Conservation (phyloP, 2,329 filamentous ascomycete genomes). For the Microdochium nivale region DNA sequence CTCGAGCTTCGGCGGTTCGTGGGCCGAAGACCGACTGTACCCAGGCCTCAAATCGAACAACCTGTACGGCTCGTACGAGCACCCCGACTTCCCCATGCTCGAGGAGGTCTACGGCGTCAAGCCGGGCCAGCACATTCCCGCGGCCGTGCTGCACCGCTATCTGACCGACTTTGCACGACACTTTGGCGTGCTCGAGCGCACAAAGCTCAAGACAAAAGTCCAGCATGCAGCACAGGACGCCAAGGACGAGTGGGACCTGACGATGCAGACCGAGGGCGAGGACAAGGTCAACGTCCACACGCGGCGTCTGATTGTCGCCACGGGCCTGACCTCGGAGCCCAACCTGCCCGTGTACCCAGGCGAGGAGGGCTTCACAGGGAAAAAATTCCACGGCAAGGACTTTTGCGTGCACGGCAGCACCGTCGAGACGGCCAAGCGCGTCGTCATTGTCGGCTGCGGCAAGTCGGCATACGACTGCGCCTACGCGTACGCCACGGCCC, state of each 20-base stretch:
- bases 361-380: conserved; percentile 37
- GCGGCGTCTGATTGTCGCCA: conserved; percentile 50
- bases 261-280: conserved; percentile 4
- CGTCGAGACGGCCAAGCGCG: conserved; percentile 24
- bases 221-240: conserved; percentile 31
- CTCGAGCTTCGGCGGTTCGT: conserved; percentile 29
- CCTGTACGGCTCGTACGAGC: conserved; percentile 27
- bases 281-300: conserved; percentile 11
- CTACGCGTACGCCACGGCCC: conserved; percentile 45
- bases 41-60: conserved; percentile 34
- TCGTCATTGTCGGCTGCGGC: conserved; percentile 48
- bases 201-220: conserved; percentile 43
- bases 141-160: conserved; percentile 45
- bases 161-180: conserved; percentile 44
- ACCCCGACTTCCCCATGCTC: conserved; percentile 23
- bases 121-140: conserved; percentile 50
- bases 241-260: conserved; percentile 22
- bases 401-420: conserved; percentile 27
- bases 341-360: conserved; percentile 43
- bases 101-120: conserved; percentile 27
- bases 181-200: conserved; percentile 37
- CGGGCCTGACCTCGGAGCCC: conserved; percentile 50
- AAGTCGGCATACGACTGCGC: conserved; percentile 58
- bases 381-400: conserved; percentile 49
- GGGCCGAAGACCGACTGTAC: conserved; percentile 30